Evolutionary conservation across 1,284 basidiomycete genomes (phyloP), one percentile per base, ranked within the genome.

Genomic region (Microbotryum lychnidis-dioicae): DNA sequence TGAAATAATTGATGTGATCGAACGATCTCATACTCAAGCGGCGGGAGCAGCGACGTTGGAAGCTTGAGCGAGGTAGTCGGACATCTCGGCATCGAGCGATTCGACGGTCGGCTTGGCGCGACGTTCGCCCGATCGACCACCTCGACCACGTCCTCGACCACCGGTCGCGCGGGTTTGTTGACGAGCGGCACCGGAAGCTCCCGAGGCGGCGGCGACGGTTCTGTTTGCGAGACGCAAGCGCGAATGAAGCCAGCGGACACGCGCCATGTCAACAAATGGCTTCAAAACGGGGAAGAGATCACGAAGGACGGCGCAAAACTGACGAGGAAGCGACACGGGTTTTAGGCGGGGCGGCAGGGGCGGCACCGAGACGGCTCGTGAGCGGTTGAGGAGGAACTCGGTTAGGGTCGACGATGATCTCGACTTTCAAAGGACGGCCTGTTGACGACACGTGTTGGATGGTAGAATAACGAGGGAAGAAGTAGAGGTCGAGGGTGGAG

Each of bases 391-490:
- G 49, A 6, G 82, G 80, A n/a, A 84, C 81, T 58, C 83, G 82
- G 57, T 86, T 80, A 27, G 91, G 91, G 80, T 94, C 90, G 74
- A 97, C 83, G 52, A 97, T 85, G 66, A 97, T 91, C 81, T 97
- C 94, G 68, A 97, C 92, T 81, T 92, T 94, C 89, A 98, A 94
- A 29, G 92, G 89, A 72, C 89, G 89, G 82, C 92, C 91, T 96
- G 79, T 77, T 57, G 63, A 58, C 54, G 42, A 29, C 57, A 23
- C 52, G 21, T 48, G n/a, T 21, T 50, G 20, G n/a, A 25, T 25
- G 47, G 20, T 46, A 49, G 9, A 27, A 29, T 9, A 42, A 21
- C n/a, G 29, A 31, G 1, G 33, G 27, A 29, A 18, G 37, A 45
- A 54, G 10, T 55, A 37, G 56, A 55, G 9, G 48, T 45, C 31